phyloP scores from a whole-genome alignment of 306 rosid genomes.

The Neltuma alba region DNA sequence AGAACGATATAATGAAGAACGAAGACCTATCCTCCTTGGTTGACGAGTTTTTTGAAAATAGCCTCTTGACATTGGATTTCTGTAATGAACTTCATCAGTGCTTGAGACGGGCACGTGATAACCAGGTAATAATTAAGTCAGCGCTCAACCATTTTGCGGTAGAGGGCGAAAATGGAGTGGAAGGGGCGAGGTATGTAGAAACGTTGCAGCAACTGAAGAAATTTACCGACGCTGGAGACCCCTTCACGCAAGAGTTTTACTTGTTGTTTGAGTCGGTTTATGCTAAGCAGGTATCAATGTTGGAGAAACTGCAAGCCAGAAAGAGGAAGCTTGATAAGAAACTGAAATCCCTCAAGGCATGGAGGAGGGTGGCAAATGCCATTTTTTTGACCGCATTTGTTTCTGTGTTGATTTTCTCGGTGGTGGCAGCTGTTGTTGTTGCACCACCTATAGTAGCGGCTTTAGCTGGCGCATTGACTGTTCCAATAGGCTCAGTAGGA shows the following conservation, averaged over 20 bases:
- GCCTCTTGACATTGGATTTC: slow-evolving; percentile 66
- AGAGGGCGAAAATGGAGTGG: slow-evolving; percentile 55
- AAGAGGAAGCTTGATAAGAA: slow-evolving; percentile 84
- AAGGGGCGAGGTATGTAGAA: slow-evolving; percentile 56
- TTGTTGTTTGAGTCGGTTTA: slow-evolving; percentile 57
- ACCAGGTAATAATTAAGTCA: slow-evolving; percentile 61
- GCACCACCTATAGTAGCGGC: slow-evolving; percentile 84
- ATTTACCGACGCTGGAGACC: slow-evolving; percentile 75
- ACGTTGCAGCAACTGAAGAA: slow-evolving; percentile 67
- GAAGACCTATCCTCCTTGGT: slow-evolving; percentile 65
- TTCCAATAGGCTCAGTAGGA: slow-evolving; percentile 85
- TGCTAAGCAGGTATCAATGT: slow-evolving; percentile 56
- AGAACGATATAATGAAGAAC: slow-evolving; percentile 70
- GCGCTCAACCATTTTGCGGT: slow-evolving; percentile 62
- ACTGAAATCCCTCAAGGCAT: slow-evolving; percentile 62
- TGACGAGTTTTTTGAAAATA: slow-evolving; percentile 70
- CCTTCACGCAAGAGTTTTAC: slow-evolving; percentile 74
- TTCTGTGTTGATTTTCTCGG: slow-evolving; percentile 77
- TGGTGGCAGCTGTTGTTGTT: slow-evolving; percentile 86
- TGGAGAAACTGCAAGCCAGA: slow-evolving; percentile 50
- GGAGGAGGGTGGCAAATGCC: slow-evolving; percentile 71
- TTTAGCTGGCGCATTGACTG: slow-evolving; percentile 69
- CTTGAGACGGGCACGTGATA: slow-evolving; percentile 57
- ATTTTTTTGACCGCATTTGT: slow-evolving; percentile 74
- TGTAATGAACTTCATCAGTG: slow-evolving; percentile 72